Conservation (phyloP, 306 rosid species). For the Cicer cuneatum region DNA sequence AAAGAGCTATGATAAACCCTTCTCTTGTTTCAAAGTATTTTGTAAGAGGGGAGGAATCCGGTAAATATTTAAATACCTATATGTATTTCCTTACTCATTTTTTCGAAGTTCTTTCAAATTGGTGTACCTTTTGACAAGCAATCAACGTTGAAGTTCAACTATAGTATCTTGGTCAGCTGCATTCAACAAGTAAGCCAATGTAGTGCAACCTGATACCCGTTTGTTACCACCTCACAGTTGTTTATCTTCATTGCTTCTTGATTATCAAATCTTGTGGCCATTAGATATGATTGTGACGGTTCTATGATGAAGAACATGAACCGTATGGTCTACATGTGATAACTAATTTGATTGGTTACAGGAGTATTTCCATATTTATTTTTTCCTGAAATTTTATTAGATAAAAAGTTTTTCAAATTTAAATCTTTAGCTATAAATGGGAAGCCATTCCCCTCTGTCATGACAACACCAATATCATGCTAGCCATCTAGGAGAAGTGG, state of each 20-base stretch:
- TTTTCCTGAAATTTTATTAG: too few relatives aligned
- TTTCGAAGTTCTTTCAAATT: neutral
- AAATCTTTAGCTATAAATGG: too few relatives aligned
- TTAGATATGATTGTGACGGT: neutral
- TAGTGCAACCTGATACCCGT: too few relatives aligned
- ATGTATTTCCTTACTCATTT: neutral
- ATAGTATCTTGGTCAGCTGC: neutral
- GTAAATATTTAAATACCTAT: too few relatives aligned
- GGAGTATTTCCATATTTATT: neutral
- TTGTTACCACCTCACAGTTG: too few relatives aligned
- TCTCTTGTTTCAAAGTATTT: too few relatives aligned
- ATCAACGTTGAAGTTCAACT: neutral
- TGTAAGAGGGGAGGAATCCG: too few relatives aligned
- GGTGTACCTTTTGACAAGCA: neutral
- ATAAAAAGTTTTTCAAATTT: too few relatives aligned
- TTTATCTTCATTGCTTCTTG: neutral
- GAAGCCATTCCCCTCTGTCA: too few relatives aligned
- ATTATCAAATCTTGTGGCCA: neutral
- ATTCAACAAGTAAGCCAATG: neutral
- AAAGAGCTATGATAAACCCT: too few relatives aligned
- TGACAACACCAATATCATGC: too few relatives aligned
- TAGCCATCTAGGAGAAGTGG: too few relatives aligned
- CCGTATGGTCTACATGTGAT: neutral
- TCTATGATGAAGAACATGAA: neutral
- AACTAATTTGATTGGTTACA: neutral